Evolutionary conservation across 176 grass and related monocot species (phyloP).

Genomic region (Urochloa ruziziensis): DNA sequence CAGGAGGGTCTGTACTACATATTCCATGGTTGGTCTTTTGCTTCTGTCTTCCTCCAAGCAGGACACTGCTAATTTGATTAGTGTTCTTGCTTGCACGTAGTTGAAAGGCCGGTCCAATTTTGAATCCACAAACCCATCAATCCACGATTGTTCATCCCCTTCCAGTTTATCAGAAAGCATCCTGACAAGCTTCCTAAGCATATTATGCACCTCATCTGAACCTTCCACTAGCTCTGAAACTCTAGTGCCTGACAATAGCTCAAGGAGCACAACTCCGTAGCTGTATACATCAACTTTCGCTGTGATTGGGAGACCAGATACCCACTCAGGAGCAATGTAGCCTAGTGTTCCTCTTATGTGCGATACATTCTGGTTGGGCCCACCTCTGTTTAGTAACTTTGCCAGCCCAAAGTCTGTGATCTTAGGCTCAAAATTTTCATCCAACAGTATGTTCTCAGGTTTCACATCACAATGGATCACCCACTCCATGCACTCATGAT

Average conservation of each 20-base stretch:
- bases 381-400: slow-evolving; percentile 4
- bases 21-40: slow-evolving; percentile 12
- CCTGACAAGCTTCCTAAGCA: not conserved
- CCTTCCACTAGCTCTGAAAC: slow-evolving; percentile 28
- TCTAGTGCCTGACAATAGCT: slow-evolving; percentile 31
- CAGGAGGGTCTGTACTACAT: not conserved
- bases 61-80: slow-evolving; percentile 21
- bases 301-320: slow-evolving; percentile 19
- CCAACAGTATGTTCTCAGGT: slow-evolving; percentile 29
- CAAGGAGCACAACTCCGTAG: slow-evolving; percentile 28
- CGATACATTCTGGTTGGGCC: not conserved
- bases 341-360: slow-evolving; percentile 16
- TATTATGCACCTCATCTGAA: not conserved
- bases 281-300: slow-evolving; percentile 31
- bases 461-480: slow-evolving; percentile 53
- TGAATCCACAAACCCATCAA: not conserved
- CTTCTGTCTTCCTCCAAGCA: slow-evolving; percentile 15
- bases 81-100: not conserved
- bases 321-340: slow-evolving; percentile 37
- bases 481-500: slow-evolving; percentile 53
- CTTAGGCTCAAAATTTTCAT: slow-evolving; percentile 15
- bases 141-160: not conserved
- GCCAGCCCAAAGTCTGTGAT: slow-evolving; percentile 29
- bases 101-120: not conserved
- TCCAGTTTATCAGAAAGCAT: not conserved